Percentiles rank a stretch among this genome's conserved stretches.
These are phyloP conservation scores for Komagataella phaffii DNA, from an alignment of 805 yeast species.

Conservation along the genomic window DNA sequence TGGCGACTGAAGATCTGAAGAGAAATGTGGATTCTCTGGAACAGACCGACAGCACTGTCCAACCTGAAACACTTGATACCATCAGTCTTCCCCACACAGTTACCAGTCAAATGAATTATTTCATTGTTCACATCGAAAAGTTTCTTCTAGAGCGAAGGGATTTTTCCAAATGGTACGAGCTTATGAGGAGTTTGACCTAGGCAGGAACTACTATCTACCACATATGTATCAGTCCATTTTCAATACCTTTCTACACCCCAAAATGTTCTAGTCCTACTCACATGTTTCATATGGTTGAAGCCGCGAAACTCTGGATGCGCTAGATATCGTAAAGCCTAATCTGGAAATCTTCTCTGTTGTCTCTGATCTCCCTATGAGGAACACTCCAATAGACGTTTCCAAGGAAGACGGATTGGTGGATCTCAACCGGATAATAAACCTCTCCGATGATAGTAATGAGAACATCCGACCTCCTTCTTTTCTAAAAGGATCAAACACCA, in stretches of 20 bases:
- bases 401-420: background rate
- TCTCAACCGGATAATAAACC: background rate
- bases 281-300: background rate
- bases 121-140: conserved; percentile 18
- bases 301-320: background rate
- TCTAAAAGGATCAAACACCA: background rate
- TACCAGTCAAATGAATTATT: conserved; percentile 18
- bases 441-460: background rate
- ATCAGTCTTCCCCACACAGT: conserved; percentile 10
- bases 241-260: background rate
- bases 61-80: background rate
- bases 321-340: background rate
- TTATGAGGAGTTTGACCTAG: background rate
- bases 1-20: conserved; percentile 10
- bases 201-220: background rate
- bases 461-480: background rate
- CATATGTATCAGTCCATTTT: background rate
- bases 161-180: conserved; percentile 13
- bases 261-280: background rate
- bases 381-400: background rate
- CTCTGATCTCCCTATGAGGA: background rate
- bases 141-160: conserved; percentile 15
- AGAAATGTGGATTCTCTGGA: background rate
- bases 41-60: background rate
- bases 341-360: background rate